Percentiles rank a stretch among this genome's conserved stretches.
Conservation (phyloP, 768 basidiomycete genomes). For the Phaffia tasmanica region DNA sequence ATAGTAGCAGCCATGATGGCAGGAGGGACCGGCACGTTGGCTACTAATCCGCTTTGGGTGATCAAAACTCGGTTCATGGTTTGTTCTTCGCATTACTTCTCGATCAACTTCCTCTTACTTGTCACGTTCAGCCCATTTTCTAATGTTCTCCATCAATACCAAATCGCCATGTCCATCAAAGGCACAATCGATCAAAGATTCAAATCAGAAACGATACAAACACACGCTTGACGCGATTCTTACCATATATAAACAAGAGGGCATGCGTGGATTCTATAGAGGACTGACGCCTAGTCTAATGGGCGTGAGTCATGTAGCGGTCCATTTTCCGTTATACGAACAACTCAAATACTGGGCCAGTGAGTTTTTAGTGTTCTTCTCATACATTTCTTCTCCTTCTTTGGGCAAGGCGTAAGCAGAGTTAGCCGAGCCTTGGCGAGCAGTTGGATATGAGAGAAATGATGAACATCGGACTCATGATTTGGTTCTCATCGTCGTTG, state of each 20-base stretch:
- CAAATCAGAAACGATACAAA: constrained; percentile 50
- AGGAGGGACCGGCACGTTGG: constrained; percentile 81
- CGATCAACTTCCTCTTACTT: too few species aligned
- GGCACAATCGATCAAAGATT: constrained; percentile 72
- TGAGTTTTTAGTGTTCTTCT: constrained; percentile 44
- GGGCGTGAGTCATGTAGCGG: constrained; percentile 87
- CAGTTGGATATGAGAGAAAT: not conserved
- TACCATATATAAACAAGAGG: constrained; percentile 84
- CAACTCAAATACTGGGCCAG: constrained; percentile 74
- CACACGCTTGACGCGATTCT: constrained; percentile 81
- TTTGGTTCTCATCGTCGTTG: not conserved
- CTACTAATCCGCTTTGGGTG: constrained; percentile 95
- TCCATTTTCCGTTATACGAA: constrained; percentile 96
- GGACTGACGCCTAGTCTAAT: constrained; percentile 85
- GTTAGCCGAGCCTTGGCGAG: not conserved
- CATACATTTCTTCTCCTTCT: not conserved
- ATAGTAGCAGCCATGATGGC: constrained; percentile 93
- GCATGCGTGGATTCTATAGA: constrained; percentile 78
- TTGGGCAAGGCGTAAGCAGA: not conserved
- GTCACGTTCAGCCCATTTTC: too few species aligned
- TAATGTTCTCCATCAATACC: not conserved
- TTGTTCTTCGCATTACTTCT: constrained; percentile 26
- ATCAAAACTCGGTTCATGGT: constrained; percentile 99
- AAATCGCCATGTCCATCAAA: constrained; percentile 34
- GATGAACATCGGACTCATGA: not conserved